These are phyloP conservation scores for Rubroboletus pulcherrimus DNA, from an alignment of 768 basidiomycete genomes.

Conservation along the genomic window DNA sequence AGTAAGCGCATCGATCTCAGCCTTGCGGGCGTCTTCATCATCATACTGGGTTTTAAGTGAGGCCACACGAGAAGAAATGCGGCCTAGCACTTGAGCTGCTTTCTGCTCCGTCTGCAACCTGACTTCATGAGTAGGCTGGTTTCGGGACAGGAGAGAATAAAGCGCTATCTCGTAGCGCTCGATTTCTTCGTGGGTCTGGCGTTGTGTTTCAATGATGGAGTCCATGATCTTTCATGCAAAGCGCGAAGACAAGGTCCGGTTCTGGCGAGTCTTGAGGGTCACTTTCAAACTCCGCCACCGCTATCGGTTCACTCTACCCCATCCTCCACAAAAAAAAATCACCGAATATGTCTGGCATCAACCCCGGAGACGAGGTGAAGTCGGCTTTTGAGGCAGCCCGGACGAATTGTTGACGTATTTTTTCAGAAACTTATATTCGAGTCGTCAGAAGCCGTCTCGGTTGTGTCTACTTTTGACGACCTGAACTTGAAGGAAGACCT, in stretches of 20 bases:
- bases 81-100: constrained; percentile 83
- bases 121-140: constrained; percentile 56
- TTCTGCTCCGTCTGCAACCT: constrained; percentile 81
- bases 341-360: constrained; percentile 75
- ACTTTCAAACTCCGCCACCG: constrained; percentile 54
- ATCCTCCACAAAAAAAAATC: constrained; percentile 35
- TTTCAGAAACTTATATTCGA: constrained; percentile 88
- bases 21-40: constrained; percentile 67
- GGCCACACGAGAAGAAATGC: constrained; percentile 66
- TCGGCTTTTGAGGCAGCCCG: constrained; percentile 16
- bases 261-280: neutral
- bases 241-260: neutral
- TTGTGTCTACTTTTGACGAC: constrained; percentile 87
- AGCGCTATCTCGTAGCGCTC: constrained; percentile 89
- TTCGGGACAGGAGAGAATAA: constrained; percentile 75
- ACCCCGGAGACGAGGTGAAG: constrained; percentile 78
- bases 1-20: constrained; percentile 64
- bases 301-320: constrained; percentile 26
- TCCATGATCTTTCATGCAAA: constrained; percentile 57
- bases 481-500: constrained; percentile 92
- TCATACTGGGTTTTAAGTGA: constrained; percentile 71
- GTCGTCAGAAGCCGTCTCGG: constrained; percentile 88
- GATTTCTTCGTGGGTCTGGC: constrained; percentile 93
- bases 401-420: neutral
- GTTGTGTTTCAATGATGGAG: constrained; percentile 89